Evolutionary conservation across 495 filamentous ascomycete species (phyloP).

Genomic region (Chaetomium cochliodes): DNA sequence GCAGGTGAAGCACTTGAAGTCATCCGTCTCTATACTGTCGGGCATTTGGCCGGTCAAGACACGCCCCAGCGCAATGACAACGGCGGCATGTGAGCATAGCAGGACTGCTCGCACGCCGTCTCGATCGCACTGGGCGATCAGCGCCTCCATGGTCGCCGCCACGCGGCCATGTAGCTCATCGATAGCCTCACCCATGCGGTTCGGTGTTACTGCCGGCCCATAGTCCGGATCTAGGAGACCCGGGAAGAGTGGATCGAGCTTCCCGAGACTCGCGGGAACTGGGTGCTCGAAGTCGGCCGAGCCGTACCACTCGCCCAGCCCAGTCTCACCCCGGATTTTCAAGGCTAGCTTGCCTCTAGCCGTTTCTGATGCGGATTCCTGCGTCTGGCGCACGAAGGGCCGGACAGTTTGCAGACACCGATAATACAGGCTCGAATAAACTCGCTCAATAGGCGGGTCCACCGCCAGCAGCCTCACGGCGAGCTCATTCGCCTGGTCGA

Average conservation of each 20-base stretch:
- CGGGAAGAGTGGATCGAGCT: constrained; percentile 65
- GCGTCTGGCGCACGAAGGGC: constrained; percentile 62
- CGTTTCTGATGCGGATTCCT: constrained; percentile 19
- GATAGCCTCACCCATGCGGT: constrained; percentile 71
- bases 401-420: constrained; percentile 85
- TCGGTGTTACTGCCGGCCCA: constrained; percentile 61
- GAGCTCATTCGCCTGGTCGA: constrained; percentile 78
- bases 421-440: constrained; percentile 89
- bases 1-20: constrained; percentile 87
- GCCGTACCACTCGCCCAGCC: constrained; percentile 91
- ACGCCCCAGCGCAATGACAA: constrained; percentile 80
- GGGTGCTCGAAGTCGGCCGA: constrained; percentile 78
- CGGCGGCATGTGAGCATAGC: constrained; percentile 88
- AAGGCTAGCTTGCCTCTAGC: constrained; percentile 3
- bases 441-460: constrained; percentile 64
- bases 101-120: constrained; percentile 64
- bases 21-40: constrained; percentile 61
- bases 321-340: constrained; percentile 66
- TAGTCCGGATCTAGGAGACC: constrained; percentile 54
- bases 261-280: constrained; percentile 59
- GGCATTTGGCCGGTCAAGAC: constrained; percentile 76
- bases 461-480: constrained; percentile 59
- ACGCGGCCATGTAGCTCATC: constrained; percentile 74
- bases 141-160: constrained; percentile 63
- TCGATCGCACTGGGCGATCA: constrained; percentile 70